Evolutionary conservation across 768 basidiomycete genomes (phyloP).

Genomic region (Tylopilus felleus): DNA sequence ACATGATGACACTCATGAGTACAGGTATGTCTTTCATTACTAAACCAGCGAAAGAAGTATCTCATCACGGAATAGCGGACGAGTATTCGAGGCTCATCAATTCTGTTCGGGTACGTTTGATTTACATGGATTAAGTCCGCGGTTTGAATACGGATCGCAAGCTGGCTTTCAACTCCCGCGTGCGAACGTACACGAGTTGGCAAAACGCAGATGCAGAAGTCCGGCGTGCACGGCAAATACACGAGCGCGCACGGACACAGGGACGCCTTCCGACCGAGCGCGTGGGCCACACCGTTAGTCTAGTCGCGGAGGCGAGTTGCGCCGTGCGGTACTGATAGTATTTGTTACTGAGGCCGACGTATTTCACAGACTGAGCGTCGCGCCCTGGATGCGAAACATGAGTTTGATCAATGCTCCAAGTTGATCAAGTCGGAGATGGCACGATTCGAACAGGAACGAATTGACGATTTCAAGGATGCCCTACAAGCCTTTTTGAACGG

Average conservation of each 20-base stretch:
- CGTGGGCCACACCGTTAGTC: conserved; percentile 66
- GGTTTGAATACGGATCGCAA: conserved; percentile 27
- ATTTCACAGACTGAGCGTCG: conserved; percentile 72
- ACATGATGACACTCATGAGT: conserved; percentile 76
- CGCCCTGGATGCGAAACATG: conserved; percentile 76
- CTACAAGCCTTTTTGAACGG: conserved; percentile 83
- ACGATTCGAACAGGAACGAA: conserved; percentile 88
- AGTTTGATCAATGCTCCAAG: conserved; percentile 86
- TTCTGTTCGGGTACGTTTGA: conserved; percentile 69
- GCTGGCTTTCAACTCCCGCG: conserved; percentile 85
- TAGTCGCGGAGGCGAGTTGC: conserved; percentile 71
- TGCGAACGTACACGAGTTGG: conserved; percentile 80
- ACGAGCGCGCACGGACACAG: conserved; percentile 80
- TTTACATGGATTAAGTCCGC: background rate
- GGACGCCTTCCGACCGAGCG: conserved; percentile 70
- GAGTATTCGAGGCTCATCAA: conserved; percentile 91
- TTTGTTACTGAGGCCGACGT: background rate
- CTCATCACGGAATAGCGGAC: conserved; percentile 49
- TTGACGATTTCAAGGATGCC: conserved; percentile 88
- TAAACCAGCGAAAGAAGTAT: background rate
- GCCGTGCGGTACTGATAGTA: background rate
- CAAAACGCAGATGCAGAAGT: conserved; percentile 76
- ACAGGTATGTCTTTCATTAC: conserved; percentile 45
- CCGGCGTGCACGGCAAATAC: conserved; percentile 63
- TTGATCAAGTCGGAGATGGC: conserved; percentile 86